A percentile compares a stretch with the other conserved stretches of the same genome.
Evolutionary conservation across 169 alveolate species (phyloP).

Genomic region (Plasmodium falciparum): DNA sequence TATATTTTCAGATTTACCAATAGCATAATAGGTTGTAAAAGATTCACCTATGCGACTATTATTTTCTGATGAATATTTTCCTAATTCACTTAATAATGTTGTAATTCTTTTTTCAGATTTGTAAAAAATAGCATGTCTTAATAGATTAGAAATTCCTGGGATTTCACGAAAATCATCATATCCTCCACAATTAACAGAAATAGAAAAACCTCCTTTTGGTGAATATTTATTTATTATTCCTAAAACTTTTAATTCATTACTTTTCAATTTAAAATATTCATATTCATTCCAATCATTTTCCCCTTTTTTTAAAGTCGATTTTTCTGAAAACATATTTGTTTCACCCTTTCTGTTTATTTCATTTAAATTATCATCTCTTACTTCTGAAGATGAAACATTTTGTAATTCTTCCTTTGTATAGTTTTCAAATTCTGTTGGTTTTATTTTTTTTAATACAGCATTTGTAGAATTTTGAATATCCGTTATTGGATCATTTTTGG

Average conservation of each 20-base stretch:
- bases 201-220: slow-evolving; percentile 68
- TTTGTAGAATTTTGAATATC: slow-evolving; percentile 12
- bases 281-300: slow-evolving; percentile 49
- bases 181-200: slow-evolving; percentile 74
- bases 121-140: slow-evolving; percentile 54
- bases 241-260: slow-evolving; percentile 69
- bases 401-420: slow-evolving; percentile 18
- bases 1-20: slow-evolving; percentile 53
- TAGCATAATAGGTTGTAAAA: slow-evolving; percentile 50
- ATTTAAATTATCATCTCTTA: slow-evolving; percentile 16
- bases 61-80: slow-evolving; percentile 48
- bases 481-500: slow-evolving; percentile 4
- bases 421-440: slow-evolving; percentile 40
- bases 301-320: slow-evolving; percentile 45
- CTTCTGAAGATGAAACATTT: slow-evolving; percentile 16
- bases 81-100: slow-evolving; percentile 68
- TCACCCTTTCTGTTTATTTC: slow-evolving; percentile 17
- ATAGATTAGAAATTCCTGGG: slow-evolving; percentile 74
- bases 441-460: slow-evolving; percentile 16
- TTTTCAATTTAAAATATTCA: slow-evolving; percentile 63
- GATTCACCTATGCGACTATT: slow-evolving; percentile 52
- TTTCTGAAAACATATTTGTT: slow-evolving; percentile 47
- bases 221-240: slow-evolving; percentile 76
- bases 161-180: slow-evolving; percentile 70
- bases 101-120: slow-evolving; percentile 75